Base-by-base conservation (phyloP, 345 rosid genomes). In the Citrus mangshanensis region DNA sequence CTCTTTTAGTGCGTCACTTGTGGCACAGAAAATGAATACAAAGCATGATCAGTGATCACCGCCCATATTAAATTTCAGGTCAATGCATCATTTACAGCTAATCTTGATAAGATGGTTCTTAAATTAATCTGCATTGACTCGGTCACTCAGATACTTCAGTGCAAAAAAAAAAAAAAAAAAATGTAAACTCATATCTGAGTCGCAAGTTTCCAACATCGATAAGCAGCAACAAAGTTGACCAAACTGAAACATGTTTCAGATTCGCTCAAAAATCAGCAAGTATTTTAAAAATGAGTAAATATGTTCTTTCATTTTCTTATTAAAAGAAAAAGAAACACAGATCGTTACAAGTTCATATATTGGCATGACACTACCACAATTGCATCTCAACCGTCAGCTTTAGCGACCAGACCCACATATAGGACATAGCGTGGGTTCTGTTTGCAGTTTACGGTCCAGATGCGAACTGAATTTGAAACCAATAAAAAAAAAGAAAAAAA, bases 381-480 rank as follows among this genome's bases (percentile, higher is more conserved):
- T 4, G n/a, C 76, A 59, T 73, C 76, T 37, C 14, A 73, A 73
- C 67, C 76, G 67, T 59, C 51, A 32, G 58, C 38, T 37, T 7
- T 54, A 37, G 30, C 35, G 49, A 6, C 13, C 35, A 56, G 51
- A 10, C 60, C 24, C 74, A 49, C 74, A 49, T 25, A 46, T 46
- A 13, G 5, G 5, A 46, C 3, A 46, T 13, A 12, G 5, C 2
- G 51, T 46, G 51, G 74, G 34, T 19, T 13, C 61, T 38, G 21
- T 28, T 32, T 71, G 64, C 75, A 42, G 61, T 59, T 13, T 4
- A 73, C 68, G 77, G 77, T 40, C 18, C 19, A 61, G 68, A 74
- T 61, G 46, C 32, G 7, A 59, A 60, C 58, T 8, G 34, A 8
- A 38, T 1, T 42, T 49, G 37, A 19, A 22, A 72, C 22, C 3